Conservation (phyloP, 495 filamentous ascomycete genomes). For the Penicillium herquei region DNA sequence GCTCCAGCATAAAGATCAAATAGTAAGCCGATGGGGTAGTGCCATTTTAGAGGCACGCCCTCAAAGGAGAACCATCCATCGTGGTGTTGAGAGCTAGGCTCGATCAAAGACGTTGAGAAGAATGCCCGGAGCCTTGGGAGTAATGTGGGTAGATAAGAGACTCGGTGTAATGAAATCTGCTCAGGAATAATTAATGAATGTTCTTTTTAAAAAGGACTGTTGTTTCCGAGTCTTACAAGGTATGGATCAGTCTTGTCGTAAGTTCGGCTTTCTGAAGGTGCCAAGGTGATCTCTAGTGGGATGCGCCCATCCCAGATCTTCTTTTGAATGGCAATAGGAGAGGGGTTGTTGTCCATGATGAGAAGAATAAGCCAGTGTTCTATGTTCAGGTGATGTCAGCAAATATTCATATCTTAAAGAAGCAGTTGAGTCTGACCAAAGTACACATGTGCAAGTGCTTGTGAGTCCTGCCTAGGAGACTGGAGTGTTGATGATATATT, state of each 20-base stretch:
- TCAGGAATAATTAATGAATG: constrained; percentile 7
- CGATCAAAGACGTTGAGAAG: constrained; percentile 71
- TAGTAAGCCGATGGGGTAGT: constrained; percentile 83
- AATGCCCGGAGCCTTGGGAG: constrained; percentile 76
- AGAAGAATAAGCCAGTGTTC: not conserved
- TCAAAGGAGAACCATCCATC: constrained; percentile 74
- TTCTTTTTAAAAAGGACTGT: not conserved
- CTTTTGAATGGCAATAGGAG: constrained; percentile 41
- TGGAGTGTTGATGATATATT: no score
- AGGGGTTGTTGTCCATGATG: constrained; percentile 23
- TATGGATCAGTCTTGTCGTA: constrained; percentile 56
- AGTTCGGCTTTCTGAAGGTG: constrained; percentile 52
- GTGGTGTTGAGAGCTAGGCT: constrained; percentile 52
- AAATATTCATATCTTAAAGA: not conserved
- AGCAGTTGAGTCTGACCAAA: no score
- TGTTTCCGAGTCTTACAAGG: constrained; percentile 32
- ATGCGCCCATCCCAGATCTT: constrained; percentile 51
- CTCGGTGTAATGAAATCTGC: constrained; percentile 52
- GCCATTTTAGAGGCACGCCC: constrained; percentile 79
- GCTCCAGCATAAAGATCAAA: constrained; percentile 80
- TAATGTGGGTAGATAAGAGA: constrained; percentile 67
- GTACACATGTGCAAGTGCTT: no score
- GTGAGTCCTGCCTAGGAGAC: no score
- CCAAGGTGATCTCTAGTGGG: constrained; percentile 51
- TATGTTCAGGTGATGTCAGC: not conserved